Base-by-base conservation (phyloP, 805 yeast genomes). In the Kodamaea leandrae region DNA sequence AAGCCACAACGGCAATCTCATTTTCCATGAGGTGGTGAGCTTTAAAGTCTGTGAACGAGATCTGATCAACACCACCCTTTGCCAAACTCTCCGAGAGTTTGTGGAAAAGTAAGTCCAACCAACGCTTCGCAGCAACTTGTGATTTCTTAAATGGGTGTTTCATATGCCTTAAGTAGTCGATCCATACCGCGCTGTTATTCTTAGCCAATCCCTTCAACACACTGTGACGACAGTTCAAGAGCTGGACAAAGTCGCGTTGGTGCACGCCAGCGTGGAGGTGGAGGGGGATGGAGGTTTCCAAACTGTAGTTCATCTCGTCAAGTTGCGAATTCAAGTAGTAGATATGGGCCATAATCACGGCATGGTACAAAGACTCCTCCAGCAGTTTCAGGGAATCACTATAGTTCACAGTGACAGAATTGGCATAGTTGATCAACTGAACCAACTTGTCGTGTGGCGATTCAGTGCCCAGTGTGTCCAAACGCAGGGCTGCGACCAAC, bases 291-390 rank as follows among this genome's bases (percentile, higher is more conserved):
- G 36, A 12, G 14, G 27, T 20, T n/a, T 41, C 44, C 36, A 50
- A 46, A 13, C 34, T 53, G 21, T 36, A 41, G 32, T 46, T 29
- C 52, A 61, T 50, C n/a, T 52, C 53, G 6, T 44, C 54, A 6
- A 41, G 25, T 32, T 63, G 57, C 17, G 55, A 50, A 38, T 53
- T 53, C 34, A 69, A 47, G 41, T 51, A 55, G 41, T 58, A 55
- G 49, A 69, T 58, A 33, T 69, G 74, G 9, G 61, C 66, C 47
- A 63, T 49, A 3, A 68, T 51, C 5, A 59, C 58, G 2, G 59
- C 43, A 40, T 52, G 56, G 48, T 68, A 69, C 32, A 67, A 49
- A 20, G 50, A 50, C 41, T 68, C 74, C 36, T 51, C 60, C 35
- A 53, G 55, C 9, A 54, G 47, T 37, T 54, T 55, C 25, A 46